Evolutionary conservation across 352 stramenopile genomes (phyloP).

Genomic region (Pythium biforme): DNA sequence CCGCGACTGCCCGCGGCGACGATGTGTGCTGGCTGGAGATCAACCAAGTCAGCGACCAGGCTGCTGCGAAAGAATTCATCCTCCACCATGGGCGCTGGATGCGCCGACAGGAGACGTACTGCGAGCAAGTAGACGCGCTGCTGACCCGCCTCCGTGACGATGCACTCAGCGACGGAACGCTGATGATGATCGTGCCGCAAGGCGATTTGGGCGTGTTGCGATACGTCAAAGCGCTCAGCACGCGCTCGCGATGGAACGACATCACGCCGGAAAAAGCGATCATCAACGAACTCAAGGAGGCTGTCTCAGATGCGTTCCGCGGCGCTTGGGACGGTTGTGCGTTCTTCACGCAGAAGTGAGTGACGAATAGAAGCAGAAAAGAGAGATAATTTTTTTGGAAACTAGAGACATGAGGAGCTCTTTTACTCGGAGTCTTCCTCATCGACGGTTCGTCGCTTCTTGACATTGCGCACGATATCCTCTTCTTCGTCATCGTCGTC

Average conservation of each 20-base stretch:
- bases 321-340: conserved; percentile 72
- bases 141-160: conserved; percentile 42
- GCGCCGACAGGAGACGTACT: conserved; percentile 49
- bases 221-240: conserved; percentile 74
- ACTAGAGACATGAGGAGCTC: neutral
- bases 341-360: conserved; percentile 69
- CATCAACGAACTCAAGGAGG: conserved; percentile 55
- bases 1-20: conserved; percentile 24
- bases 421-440: conserved; percentile 76
- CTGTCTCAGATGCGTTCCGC: conserved; percentile 64
- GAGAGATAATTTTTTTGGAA: neutral
- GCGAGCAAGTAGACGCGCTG: conserved; percentile 46
- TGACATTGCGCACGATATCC: conserved; percentile 63
- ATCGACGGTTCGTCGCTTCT: conserved; percentile 82
- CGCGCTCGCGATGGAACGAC: conserved; percentile 76
- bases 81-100: conserved; percentile 67
- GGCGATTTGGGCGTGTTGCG: conserved; percentile 66
- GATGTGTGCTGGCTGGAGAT: conserved; percentile 80
- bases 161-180: conserved; percentile 43
- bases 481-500: conserved; percentile 81
- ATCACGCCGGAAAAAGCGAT: conserved; percentile 39
- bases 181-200: conserved; percentile 71
- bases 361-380: neutral
- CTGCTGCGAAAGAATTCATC: conserved; percentile 56
- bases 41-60: conserved; percentile 39